Base-by-base conservation (phyloP, 441 rosid genomes). In the Pelargonium citronellum region DNA sequence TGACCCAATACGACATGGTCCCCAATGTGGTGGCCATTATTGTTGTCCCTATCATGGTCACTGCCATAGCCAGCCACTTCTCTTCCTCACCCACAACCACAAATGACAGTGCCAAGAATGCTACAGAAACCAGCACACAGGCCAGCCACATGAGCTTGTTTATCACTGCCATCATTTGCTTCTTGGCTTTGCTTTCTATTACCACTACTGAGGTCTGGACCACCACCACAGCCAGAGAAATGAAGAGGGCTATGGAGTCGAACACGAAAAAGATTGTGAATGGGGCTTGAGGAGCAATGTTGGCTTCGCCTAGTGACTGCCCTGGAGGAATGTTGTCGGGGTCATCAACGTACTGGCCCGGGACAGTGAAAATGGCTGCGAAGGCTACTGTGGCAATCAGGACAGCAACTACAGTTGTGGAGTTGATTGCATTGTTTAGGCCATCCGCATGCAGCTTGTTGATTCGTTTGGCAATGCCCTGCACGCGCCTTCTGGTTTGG, bases 141-240 rank as follows among this genome's bases (percentile, higher is more conserved):
- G 97, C 98, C 30, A 91, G 74, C 99, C 99, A 94, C 97, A 91
- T 91, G 73, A 94, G 55, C 82, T 94, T 85, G 87, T 91, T 94
- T 46, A 94, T 91, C 6, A 91, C 69, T 1, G 92, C 91, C 97
- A 94, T 87, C 96, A 94, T 80, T 70, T 87, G 91, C 83, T 89
- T 91, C 89, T 94, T 90, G 3, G 97, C 96, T 72, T 86, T 89
- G 81, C 90, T 89, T 73, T 91, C 95, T 47, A 87, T 91, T 30
- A 89, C 93, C 13, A 94, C 96, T 39, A 94, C 95, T 3, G 97
- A 90, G 15, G 96, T 94, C 80, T 94, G 99, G 53, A 94, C 96
- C 74, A 91, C 95, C 67, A 91, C 97, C 16, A 87, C 95, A 0
- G 96, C 96, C 19, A 91, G 79, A 11, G 99, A 94, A 69, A 91